Evolutionary conservation across 2,329 filamentous ascomycete genomes (phyloP), one percentile per base, ranked within the genome.

Genomic region (Allantophomopsis cytisporea): DNA sequence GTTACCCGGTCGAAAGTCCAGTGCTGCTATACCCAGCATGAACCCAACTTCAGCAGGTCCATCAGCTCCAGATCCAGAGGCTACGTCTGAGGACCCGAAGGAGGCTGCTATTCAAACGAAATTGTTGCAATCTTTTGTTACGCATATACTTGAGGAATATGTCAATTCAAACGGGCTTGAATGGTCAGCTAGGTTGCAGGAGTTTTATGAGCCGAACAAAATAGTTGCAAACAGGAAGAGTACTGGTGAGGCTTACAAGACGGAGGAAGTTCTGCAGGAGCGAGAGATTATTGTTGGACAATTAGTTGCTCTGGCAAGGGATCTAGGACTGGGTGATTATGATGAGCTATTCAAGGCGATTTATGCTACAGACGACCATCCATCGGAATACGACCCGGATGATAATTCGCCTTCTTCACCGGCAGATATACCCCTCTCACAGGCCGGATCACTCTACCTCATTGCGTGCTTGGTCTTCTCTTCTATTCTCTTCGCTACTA

Each of bases 91-190:
- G 56, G 65, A 68, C 35, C 66, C 67, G 5, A 65, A 67, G 30
- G 82, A 88, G 54, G 62, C 62, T 2, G 69, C 66, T 7, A 62
- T 87, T 44, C 73, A 80, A 50, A 65, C 65, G 30, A 74, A 71
- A 41, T 62, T 89, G 13, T 60, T 89, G 17, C 79, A 85, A 52
- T 77, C 79, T 1, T 88, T 91, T 55, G 67, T 85, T n/a, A 85
- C 81, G 0, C 82, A 83, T 53, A 62, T 88, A 14, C 60, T 88
- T 10, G 83, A 88, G 54, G 72, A 80, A 35, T 89, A 85, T 47
- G 69, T 84, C 44, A 76, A 76, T 47, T 63, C 60, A 6, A 71
- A 76, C 47, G 62, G 64, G 17, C 56, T 80, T 55, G 68, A 72
- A 35, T 80, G 76, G 76, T 68, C 76, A 2, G 61, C 71, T 12